Conservation (phyloP, 768 basidiomycete species). For the Collybia nuda region DNA sequence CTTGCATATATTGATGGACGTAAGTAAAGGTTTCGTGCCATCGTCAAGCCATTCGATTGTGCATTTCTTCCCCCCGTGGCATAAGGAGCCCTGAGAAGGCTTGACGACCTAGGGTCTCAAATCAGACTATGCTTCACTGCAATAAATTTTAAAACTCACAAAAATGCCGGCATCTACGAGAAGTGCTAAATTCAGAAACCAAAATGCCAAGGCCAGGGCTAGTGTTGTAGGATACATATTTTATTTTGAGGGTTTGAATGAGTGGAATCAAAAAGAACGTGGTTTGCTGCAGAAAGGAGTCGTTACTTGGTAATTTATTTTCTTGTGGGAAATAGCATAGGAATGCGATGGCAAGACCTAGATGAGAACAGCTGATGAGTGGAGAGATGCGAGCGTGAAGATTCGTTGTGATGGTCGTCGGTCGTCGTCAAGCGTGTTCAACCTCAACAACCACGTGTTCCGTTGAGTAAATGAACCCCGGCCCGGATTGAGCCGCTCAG, state of each 20-base stretch:
- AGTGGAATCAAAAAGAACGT: slow-evolving; percentile 5
- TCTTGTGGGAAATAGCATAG: too few species aligned
- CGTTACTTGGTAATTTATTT: too few species aligned
- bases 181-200: slow-evolving; percentile 21
- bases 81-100: slow-evolving; percentile 42
- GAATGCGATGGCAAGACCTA: too few species aligned
- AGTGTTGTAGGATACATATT: slow-evolving; percentile 13
- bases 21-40: slow-evolving; percentile 48
- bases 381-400: too few species aligned
- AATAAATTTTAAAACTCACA: slow-evolving; percentile 26
- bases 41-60: slow-evolving; percentile 64
- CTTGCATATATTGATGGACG: slow-evolving; percentile 47
- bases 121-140: background rate
- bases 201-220: slow-evolving; percentile 17
- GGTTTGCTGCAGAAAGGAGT: background rate
- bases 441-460: too few species aligned
- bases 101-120: slow-evolving; percentile 39
- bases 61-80: slow-evolving; percentile 55
- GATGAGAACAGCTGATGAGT: too few species aligned
- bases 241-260: background rate
- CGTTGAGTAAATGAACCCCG: too few species aligned
- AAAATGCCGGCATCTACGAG: slow-evolving; percentile 37
- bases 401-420: too few species aligned
- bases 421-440: too few species aligned
- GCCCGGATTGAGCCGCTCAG: too few species aligned